Evolutionary conservation across 2,329 filamentous ascomycete genomes (phyloP), one percentile per base, ranked within the genome.

Genomic region (Ophiosphaerella herpotricha): DNA sequence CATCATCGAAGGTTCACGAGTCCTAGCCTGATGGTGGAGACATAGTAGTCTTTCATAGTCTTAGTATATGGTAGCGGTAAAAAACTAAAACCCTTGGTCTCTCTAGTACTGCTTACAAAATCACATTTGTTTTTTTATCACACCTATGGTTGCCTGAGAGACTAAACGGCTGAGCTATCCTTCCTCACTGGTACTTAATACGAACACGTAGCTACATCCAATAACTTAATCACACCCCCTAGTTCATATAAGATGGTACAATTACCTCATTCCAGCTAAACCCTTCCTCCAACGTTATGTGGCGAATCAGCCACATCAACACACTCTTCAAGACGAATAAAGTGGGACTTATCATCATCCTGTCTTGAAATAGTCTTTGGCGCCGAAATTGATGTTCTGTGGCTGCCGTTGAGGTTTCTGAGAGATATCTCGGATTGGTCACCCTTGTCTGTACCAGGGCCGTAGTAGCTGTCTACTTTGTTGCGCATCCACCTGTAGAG

Each of bases 281-380:
- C 29, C 21, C 29, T 36, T 44, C 16, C 32, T 36, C 5, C 42
- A 18, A 26, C 32, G 35, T 35, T 5, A 36, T 16, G 32, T 44
- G 32, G 42, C 42, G 42, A 44, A 44, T 37, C 29, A 35, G 35
- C 29, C 21, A 44, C 42, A 44, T 44, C 42, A 36, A 34, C 32
- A 31, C 26, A 6, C 29, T 44, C 32, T 26, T 44, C 32, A 44
- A 44, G 32, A 24, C 14, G 29, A 44, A 44, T 44, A 31, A 44
- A 44, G 42, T 36, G n/a, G 29, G 42, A 44, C 21, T 35, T 36
- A 21, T 24, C 32, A 33, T 44, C 42, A 44, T 29, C 26, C 26
- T 11, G 6, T 29, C 26, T 29, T 29, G 26, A 29, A 7, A 34
- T 21, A 9, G 8, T 9, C 7, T 36, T 26, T 21, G 26, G 13